Evolutionary conservation across 257 asterid genomes (phyloP), one percentile per base, ranked within the genome.

Genomic region (Parsonsia alboflavescens): DNA sequence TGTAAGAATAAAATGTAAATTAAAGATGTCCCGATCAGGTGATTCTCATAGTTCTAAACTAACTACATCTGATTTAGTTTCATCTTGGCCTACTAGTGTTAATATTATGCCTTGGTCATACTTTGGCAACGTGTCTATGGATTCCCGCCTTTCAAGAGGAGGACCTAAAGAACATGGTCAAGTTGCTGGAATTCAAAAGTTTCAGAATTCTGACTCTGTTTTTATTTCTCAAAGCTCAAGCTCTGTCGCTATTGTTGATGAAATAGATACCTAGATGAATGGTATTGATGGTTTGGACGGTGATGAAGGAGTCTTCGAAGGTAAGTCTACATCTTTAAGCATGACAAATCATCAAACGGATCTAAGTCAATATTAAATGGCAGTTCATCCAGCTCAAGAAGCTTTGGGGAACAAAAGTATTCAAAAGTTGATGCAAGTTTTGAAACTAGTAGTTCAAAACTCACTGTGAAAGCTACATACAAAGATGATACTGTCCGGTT

Each of bases 401-500:
- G 87, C 71, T 83, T 77, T 54, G 83, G 63, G 7, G 86, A 77
- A 75, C 73, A 12, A 45, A 81, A 76, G 62, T 80, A 72, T 57
- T 74, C 73, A 58, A 83, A 75, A 76, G 71, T 64, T 42, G 85
- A 79, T 53, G 44, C 79, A 22, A 78, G 74, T 66, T 76, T 42
- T 66, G 87, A 81, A 13, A 91, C 88, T 16, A 79, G 83, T 68
- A 84, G 82, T 44, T 86, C 86, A 19, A 90, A 73, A 76, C 79
- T 91, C 33, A 76, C 84, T 0, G 86, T 85, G 28, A 91, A 93
- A 87, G 93, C 96, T 56, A 83, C 89, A 44, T 90, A 93, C 71
- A 90, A 81, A 65, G 95, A 86, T 62, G 93, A 93, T 46, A 89
- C 84, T 1, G 69, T 88, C 22, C 87, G 98, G 33, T 93, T 91